Evolutionary conservation across 441 rosid genomes (phyloP), one percentile per base, ranked within the genome.

Genomic region (Omphalea diandra): DNA sequence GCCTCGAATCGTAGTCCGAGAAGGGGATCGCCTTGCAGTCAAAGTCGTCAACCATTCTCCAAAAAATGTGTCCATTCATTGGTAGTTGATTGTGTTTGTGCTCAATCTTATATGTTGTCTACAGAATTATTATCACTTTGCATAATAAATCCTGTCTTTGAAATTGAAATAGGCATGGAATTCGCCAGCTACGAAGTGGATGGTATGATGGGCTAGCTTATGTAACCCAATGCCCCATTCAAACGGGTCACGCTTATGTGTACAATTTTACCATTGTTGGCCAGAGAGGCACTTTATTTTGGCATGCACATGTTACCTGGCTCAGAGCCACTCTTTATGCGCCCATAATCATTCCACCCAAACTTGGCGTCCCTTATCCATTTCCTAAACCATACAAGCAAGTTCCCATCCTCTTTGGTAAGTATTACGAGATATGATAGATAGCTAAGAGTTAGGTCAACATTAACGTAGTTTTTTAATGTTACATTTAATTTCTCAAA

Each of bases 151-250:
- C n/a, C n/a, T 11, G 4, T 14, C 4, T 8, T 53, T 24, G 14
- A 22, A 43, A 8, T 36, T 70, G n/a, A 1, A 38, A 67, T 27
- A 31, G 90, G 97, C 90, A 87, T 55, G 91, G 90, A 10, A 63
- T 89, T 32, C 70, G 91, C 20, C 89, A 89, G 66, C 77, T 86
- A 40, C 65, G 71, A 70, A 86, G 71, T 12, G 87, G 87, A 6
- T 88, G 92, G 94, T 90, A 89, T 3, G 94, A 89, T 71, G 97
- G 96, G 7, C 93, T 90, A 0, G 65, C 89, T 0, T 91, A 86
- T 74, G 67, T 88, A 22, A 83, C 88, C 22, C 92, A 88, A 52
- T 89, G 94, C 38, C 97, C 94, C 0, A 88, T 91, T 66, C 90
- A 74, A 74, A 82, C 82, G 0, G 79, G 83, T 22, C 85, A 82